phyloP scores from a whole-genome alignment of 2,329 filamentous ascomycete genomes.

The Ceratocystis cacaofunesta region DNA sequence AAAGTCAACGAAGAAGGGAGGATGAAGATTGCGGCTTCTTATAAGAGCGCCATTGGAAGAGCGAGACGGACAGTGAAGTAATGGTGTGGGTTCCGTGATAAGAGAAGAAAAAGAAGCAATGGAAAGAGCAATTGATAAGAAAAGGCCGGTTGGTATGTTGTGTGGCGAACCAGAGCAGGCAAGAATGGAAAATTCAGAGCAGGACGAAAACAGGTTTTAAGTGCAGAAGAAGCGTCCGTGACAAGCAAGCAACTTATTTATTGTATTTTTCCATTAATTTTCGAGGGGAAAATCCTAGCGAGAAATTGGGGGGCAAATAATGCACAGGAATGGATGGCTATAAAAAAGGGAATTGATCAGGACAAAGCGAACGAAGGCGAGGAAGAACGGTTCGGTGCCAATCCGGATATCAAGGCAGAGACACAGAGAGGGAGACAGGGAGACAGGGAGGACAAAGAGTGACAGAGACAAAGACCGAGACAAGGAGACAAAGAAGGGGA shows the following conservation, averaged over 20 bases:
- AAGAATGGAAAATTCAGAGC: not conserved
- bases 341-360: not conserved
- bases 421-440: not conserved
- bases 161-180: not conserved
- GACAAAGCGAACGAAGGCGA: not conserved
- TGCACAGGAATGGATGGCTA: not conserved
- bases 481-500: not conserved
- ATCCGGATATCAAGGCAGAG: not conserved
- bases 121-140: not conserved
- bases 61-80: not conserved
- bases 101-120: not conserved
- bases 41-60: not conserved
- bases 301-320: not conserved
- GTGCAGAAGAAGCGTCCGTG: not conserved
- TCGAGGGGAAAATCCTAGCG: not conserved
- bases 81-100: not conserved
- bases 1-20: not conserved
- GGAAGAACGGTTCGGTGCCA: not conserved
- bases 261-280: not conserved
- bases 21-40: not conserved
- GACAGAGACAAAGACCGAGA: not conserved
- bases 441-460: not conserved
- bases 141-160: not conserved
- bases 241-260: not conserved
- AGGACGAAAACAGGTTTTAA: slow-evolving; percentile 1